Conservation (phyloP, 116 monocot species). For the Iris pallida region DNA sequence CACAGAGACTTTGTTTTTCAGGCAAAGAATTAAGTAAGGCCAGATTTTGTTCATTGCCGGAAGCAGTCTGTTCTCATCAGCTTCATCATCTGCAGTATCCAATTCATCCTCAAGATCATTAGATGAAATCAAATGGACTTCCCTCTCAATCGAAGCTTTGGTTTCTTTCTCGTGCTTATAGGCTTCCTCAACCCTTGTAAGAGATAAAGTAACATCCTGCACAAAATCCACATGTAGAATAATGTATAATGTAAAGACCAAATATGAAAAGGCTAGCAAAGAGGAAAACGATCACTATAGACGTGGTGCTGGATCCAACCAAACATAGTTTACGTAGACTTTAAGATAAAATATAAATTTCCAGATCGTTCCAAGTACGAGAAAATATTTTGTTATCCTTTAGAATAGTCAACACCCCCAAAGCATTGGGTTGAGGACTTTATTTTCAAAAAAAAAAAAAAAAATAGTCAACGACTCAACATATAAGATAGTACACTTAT, state of each 20-base stretch:
- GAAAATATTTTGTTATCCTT: too few relatives aligned
- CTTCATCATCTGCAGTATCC: constrained; percentile 47
- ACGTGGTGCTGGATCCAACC: too few relatives aligned
- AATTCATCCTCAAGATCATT: constrained; percentile 47
- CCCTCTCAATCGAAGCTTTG: constrained; percentile 50
- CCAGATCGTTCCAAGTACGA: too few relatives aligned
- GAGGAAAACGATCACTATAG: background rate
- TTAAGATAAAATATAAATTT: too few relatives aligned
- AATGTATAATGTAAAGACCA: background rate
- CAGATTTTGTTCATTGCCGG: constrained; percentile 94
- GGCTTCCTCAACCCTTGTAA: constrained; percentile 83
- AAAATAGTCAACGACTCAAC: too few relatives aligned
- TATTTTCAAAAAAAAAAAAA: too few relatives aligned
- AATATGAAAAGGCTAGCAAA: background rate
- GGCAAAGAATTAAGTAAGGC: constrained; percentile 75
- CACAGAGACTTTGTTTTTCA: constrained; percentile 79
- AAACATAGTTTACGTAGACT: too few relatives aligned
- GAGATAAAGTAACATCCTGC: constrained; percentile 51
- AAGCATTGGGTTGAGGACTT: too few relatives aligned
- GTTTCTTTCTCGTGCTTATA: constrained; percentile 65
- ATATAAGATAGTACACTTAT: too few relatives aligned
- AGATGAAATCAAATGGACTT: constrained; percentile 33
- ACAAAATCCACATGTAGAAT: constrained; percentile 4
- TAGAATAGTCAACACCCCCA: too few relatives aligned
- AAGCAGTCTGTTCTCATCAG: constrained; percentile 86